Conservation (phyloP, 1,139 yeast species). For the Saccharomycopsis crataegensis region DNA sequence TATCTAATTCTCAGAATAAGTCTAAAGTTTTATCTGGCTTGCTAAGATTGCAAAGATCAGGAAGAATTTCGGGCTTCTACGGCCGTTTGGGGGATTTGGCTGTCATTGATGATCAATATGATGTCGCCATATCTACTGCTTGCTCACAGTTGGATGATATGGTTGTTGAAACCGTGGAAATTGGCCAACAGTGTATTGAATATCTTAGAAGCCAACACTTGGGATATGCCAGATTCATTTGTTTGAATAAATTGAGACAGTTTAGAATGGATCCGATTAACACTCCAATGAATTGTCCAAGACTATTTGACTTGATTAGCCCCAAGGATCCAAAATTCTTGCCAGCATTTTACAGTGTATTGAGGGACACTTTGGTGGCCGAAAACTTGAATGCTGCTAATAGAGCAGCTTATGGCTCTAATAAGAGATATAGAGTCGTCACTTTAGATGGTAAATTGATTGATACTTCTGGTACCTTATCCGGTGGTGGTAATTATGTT, state of each 20-base stretch:
- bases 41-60: conserved; percentile 63
- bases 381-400: conserved; percentile 73
- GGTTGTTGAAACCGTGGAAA: conserved; percentile 91
- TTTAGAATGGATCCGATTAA: conserved; percentile 48
- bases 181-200: conserved; percentile 88
- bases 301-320: conserved; percentile 76
- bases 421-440: conserved; percentile 78
- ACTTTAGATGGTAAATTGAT: conserved; percentile 89
- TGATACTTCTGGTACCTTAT: conserved; percentile 94
- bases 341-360: conserved; percentile 84
- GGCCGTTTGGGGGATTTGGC: conserved; percentile 93
- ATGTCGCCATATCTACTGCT: conserved; percentile 92
- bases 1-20: conserved; percentile 56
- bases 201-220: conserved; percentile 75
- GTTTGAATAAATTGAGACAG: conserved; percentile 64
- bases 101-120: conserved; percentile 77
- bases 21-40: conserved; percentile 68
- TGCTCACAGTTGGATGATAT: conserved; percentile 86
- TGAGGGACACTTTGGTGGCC: conserved; percentile 85
- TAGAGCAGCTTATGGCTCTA: conserved; percentile 75
- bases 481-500: conserved; percentile 84
- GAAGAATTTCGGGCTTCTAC: conserved; percentile 78
- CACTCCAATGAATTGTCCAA: conserved; percentile 72
- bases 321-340: conserved; percentile 62
- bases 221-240: conserved; percentile 86